phyloP scores from a whole-genome alignment of 1,284 basidiomycete species.

The Chalciporus sp. region DNA sequence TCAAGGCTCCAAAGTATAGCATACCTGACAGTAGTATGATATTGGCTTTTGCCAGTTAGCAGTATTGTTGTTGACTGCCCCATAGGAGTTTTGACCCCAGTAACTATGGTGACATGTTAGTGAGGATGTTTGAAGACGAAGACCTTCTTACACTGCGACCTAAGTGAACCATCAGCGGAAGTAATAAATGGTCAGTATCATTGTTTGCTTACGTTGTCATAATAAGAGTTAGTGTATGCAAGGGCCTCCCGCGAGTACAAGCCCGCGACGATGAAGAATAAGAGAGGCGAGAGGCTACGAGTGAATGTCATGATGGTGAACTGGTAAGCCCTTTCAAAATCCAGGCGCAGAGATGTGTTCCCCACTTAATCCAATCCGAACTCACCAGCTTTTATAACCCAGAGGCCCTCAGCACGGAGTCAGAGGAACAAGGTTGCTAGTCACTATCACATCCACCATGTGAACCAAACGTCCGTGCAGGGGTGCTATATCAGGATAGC shows the following conservation, averaged over 20 bases:
- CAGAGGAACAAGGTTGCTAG: background rate
- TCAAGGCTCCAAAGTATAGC: background rate
- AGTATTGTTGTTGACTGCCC: constrained; percentile 18
- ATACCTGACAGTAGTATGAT: constrained; percentile 31
- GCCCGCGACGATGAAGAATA: constrained; percentile 11
- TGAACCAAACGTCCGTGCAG: constrained; percentile 2
- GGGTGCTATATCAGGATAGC: constrained; percentile 12
- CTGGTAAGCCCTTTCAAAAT: background rate
- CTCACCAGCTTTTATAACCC: constrained; percentile 26
- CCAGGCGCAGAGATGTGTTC: background rate
- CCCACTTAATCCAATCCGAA: constrained; percentile 3
- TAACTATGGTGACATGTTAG: constrained; percentile 21
- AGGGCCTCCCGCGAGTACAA: constrained; percentile 20
- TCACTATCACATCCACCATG: constrained; percentile 10
- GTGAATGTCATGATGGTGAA: constrained; percentile 18
- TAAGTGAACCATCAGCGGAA: constrained; percentile 22
- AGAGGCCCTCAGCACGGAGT: background rate
- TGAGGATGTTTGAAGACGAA: constrained; percentile 4
- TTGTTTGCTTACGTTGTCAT: constrained; percentile 55
- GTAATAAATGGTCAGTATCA: background rate
- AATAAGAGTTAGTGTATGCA: constrained; percentile 57
- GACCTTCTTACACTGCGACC: constrained; percentile 52
- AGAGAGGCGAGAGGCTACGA: background rate
- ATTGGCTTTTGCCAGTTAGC: constrained; percentile 28
- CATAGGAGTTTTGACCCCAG: constrained; percentile 34